Conservation (phyloP, 306 rosid species). For the Calophaca sinica region DNA sequence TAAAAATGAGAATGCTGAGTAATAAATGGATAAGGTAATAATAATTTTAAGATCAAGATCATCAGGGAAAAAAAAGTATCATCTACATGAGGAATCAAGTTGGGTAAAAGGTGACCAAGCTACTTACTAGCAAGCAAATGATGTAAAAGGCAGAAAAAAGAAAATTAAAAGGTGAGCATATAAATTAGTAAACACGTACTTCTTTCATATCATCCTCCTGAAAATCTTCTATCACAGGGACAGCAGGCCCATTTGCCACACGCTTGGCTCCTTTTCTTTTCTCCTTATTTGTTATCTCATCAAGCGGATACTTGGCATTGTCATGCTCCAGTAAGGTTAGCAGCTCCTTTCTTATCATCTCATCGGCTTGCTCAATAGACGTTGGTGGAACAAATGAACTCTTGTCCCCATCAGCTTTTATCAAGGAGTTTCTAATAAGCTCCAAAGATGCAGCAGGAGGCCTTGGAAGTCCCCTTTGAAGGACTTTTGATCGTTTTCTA, state of each 20-base stretch:
- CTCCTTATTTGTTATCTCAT: slow-evolving; percentile 71
- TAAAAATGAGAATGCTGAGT: not conserved
- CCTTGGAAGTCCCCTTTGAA: slow-evolving; percentile 94
- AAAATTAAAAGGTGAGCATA: slow-evolving; percentile 17
- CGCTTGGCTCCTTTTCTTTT: slow-evolving; percentile 75
- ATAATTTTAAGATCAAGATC: not conserved
- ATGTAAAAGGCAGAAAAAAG: not conserved
- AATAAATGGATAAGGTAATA: not conserved
- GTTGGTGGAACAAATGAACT: slow-evolving; percentile 97
- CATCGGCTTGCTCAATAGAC: slow-evolving; percentile 88
- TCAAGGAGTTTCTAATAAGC: slow-evolving; percentile 76
- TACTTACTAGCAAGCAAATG: slow-evolving; percentile 12
- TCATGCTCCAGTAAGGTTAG: slow-evolving; percentile 82
- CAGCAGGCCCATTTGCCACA: slow-evolving; percentile 57
- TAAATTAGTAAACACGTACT: slow-evolving; percentile 52
- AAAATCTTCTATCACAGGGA: slow-evolving; percentile 82
- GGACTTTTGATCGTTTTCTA: slow-evolving; percentile 92
- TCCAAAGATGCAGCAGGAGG: slow-evolving; percentile 90
- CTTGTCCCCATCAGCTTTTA: slow-evolving; percentile 88
- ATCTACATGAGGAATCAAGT: slow-evolving; percentile 25
- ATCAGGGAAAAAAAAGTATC: not conserved
- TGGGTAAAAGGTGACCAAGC: slow-evolving; percentile 33
- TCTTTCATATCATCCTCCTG: slow-evolving; percentile 77
- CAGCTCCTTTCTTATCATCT: slow-evolving; percentile 79
- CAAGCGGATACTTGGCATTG: slow-evolving; percentile 83